Evolutionary conservation across 345 rosid genomes (phyloP).

Genomic region (Trapa bicornis): DNA sequence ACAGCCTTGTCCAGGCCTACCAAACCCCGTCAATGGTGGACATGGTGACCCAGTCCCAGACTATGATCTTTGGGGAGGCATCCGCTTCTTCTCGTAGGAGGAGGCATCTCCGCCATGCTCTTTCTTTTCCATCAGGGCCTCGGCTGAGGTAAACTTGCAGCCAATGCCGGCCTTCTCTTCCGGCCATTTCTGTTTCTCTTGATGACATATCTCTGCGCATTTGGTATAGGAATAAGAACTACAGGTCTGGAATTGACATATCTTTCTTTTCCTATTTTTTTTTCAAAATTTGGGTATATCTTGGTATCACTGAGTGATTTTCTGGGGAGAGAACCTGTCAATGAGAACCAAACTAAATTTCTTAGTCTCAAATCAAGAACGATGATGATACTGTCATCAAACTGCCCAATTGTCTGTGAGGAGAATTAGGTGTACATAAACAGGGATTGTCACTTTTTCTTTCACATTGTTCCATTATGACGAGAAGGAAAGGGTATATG

Average conservation of each 20-base stretch:
- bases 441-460: too few species aligned
- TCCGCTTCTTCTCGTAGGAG: constrained; percentile 14
- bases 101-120: constrained; percentile 54
- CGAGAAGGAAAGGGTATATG: too few species aligned
- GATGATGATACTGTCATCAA: too few species aligned
- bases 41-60: constrained; percentile 90
- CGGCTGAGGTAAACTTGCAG: constrained; percentile 35
- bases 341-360: too few species aligned
- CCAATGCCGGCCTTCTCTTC: neutral
- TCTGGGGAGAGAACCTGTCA: neutral
- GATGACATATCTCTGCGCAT: neutral
- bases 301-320: neutral
- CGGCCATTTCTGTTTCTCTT: neutral
- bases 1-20: constrained; percentile 68
- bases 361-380: too few species aligned
- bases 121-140: constrained; percentile 60
- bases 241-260: too few species aligned
- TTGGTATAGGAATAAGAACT: too few species aligned
- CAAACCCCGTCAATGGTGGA: constrained; percentile 89
- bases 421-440: constrained; percentile 1
- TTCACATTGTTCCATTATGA: too few species aligned
- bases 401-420: too few species aligned
- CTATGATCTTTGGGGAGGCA: constrained; percentile 40
- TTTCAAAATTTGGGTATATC: neutral
- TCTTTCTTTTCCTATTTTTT: neutral